phyloP scores from a whole-genome alignment of 2,329 filamentous ascomycete genomes.

The Sporothrix brasiliensis region DNA sequence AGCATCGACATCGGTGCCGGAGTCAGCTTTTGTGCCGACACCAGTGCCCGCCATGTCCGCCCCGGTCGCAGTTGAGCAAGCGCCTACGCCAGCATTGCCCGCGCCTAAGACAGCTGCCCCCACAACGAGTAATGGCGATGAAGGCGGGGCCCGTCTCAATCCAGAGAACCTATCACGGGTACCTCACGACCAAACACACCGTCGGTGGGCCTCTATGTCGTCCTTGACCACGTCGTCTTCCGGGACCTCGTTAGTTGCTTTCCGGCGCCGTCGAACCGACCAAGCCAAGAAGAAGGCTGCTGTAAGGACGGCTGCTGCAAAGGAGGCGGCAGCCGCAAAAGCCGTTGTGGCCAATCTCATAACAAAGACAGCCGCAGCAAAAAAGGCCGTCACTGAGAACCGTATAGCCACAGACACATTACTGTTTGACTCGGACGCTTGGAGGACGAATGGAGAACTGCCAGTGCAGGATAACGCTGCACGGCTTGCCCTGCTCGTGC shows the following conservation, averaged over 20 bases:
- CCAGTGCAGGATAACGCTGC: too few relatives aligned
- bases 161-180: not conserved
- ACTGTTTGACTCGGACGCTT: too few relatives aligned
- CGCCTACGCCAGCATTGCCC: not conserved
- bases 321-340: not conserved
- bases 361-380: not conserved
- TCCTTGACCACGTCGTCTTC: conserved; percentile 27
- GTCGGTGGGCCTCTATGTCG: conserved; percentile 24
- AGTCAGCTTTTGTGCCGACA: not conserved
- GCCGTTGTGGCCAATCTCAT: not conserved
- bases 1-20: not conserved
- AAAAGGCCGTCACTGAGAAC: not conserved
- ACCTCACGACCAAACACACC: not conserved
- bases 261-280: not conserved
- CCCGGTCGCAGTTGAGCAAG: not conserved
- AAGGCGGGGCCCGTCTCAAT: not conserved
- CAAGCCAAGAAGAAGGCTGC: not conserved
- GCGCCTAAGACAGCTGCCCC: not conserved
- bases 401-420: too few relatives aligned
- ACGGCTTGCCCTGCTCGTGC: too few relatives aligned
- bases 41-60: not conserved
- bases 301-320: not conserved
- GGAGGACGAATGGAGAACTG: too few relatives aligned
- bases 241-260: not conserved
- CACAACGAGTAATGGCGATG: not conserved